phyloP scores from a whole-genome alignment of 1,284 basidiomycete species.

The Cryptococcus jaspeensis region DNA sequence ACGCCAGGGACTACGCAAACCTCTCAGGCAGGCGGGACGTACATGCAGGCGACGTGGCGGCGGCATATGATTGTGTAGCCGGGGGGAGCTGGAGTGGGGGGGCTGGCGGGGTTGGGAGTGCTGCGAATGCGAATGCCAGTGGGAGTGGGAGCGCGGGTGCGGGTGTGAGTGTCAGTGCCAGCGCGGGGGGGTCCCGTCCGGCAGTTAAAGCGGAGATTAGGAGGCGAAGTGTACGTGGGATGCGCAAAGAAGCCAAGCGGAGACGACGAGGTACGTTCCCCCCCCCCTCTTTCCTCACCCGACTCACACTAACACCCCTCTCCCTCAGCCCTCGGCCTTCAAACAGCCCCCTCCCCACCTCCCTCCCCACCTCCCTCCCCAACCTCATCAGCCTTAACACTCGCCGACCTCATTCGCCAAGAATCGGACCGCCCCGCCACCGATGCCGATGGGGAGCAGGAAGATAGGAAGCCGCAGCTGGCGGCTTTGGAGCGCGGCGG shows the following conservation, averaged over 20 bases:
- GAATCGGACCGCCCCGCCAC: background rate
- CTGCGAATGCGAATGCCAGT: no score
- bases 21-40: slow-evolving; percentile 26
- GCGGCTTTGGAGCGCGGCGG: background rate
- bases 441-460: background rate
- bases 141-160: no score
- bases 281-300: background rate
- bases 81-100: no score
- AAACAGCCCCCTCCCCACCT: slow-evolving; percentile 8
- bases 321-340: background rate
- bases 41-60: slow-evolving; percentile 30
- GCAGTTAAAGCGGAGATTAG: slow-evolving; percentile 10
- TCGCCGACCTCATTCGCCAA: background rate
- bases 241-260: slow-evolving; percentile 33
- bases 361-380: slow-evolving; percentile 13
- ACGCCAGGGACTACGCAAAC: slow-evolving; percentile 30
- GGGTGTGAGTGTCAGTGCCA: no score
- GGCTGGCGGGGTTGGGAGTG: no score
- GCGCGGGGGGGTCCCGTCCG: no score
- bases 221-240: slow-evolving; percentile 15
- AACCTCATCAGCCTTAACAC: slow-evolving; percentile 6
- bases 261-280: slow-evolving; percentile 21
- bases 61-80: slow-evolving; percentile 17
- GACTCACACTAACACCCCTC: background rate
- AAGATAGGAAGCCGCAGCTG: slow-evolving; percentile 15